Conservation (phyloP, 257 asterid genomes). For the Rauvolfia tetraphylla region DNA sequence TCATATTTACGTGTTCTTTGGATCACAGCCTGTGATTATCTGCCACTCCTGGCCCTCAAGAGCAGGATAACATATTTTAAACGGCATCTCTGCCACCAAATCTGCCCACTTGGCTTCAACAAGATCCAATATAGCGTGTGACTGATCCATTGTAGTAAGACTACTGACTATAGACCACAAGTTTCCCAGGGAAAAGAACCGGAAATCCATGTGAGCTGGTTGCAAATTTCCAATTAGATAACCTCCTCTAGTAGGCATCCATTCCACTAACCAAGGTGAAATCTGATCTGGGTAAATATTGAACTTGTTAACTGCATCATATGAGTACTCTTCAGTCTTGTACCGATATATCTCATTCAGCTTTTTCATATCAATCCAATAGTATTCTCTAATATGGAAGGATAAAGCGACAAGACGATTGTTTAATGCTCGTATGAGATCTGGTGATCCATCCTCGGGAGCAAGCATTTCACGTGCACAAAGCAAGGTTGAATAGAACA, state of each 20-base stretch:
- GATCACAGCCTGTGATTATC: constrained; percentile 71
- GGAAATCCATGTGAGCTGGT: constrained; percentile 84
- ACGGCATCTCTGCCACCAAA: constrained; percentile 74
- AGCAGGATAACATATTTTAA: constrained; percentile 76
- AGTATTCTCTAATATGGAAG: constrained; percentile 69
- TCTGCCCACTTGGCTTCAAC: constrained; percentile 70
- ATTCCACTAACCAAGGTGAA: constrained; percentile 67
- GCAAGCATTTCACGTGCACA: constrained; percentile 77
- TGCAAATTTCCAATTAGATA: constrained; percentile 67
- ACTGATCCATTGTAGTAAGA: constrained; percentile 54
- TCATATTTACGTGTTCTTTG: constrained; percentile 62
- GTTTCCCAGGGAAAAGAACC: constrained; percentile 71
- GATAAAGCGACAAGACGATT: constrained; percentile 72
- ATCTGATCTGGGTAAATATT: constrained; percentile 79
- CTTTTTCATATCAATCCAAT: constrained; percentile 68
- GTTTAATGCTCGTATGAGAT: constrained; percentile 60
- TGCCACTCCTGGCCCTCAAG: constrained; percentile 78
- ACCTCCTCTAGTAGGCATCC: constrained; percentile 79
- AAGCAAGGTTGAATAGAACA: constrained; percentile 64
- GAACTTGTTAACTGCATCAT: constrained; percentile 71
- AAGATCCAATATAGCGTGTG: constrained; percentile 66
- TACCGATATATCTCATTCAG: constrained; percentile 71
- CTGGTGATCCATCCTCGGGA: constrained; percentile 64
- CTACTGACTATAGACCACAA: constrained; percentile 63
- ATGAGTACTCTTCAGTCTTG: constrained; percentile 77